Percentiles rank a stretch among this genome's conserved stretches.
phyloP scores from a whole-genome alignment of 208 protist genomes.

The Endotrypanum monterogeii region DNA sequence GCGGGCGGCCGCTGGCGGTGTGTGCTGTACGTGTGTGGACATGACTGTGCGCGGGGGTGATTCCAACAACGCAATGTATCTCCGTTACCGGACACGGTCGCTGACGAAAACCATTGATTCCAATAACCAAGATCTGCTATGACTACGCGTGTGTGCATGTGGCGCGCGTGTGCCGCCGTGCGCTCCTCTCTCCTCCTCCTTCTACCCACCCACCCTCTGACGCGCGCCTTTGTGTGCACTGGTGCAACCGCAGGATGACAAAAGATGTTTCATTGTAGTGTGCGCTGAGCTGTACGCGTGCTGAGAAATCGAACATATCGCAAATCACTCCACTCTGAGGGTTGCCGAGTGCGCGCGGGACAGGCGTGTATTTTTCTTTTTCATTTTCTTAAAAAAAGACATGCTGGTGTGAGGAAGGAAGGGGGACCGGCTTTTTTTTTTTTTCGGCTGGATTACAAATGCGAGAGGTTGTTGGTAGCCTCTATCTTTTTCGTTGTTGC shows the following conservation, averaged over 20 bases:
- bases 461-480: too few species aligned
- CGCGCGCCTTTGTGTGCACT: neutral
- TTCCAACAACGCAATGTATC: slow-evolving; percentile 25
- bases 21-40: neutral
- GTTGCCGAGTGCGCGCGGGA: neutral
- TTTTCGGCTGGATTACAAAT: too few species aligned
- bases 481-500: too few species aligned
- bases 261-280: slow-evolving; percentile 13
- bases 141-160: slow-evolving; percentile 13
- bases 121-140: slow-evolving; percentile 86
- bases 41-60: neutral
- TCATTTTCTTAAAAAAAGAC: too few species aligned
- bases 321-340: slow-evolving; percentile 39
- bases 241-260: slow-evolving; percentile 16
- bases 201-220: neutral
- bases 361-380: too few species aligned
- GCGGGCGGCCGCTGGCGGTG: neutral
- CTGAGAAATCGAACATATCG: slow-evolving; percentile 39
- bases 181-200: neutral
- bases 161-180: neutral
- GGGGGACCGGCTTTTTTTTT: too few species aligned
- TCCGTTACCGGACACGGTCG: slow-evolving; percentile 50
- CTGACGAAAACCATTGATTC: slow-evolving; percentile 75
- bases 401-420: too few species aligned
- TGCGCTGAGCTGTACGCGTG: slow-evolving; percentile 28